These are phyloP conservation scores for Penicillium expansum DNA, from an alignment of 2,329 filamentous ascomycete species.

Conservation along the genomic window DNA sequence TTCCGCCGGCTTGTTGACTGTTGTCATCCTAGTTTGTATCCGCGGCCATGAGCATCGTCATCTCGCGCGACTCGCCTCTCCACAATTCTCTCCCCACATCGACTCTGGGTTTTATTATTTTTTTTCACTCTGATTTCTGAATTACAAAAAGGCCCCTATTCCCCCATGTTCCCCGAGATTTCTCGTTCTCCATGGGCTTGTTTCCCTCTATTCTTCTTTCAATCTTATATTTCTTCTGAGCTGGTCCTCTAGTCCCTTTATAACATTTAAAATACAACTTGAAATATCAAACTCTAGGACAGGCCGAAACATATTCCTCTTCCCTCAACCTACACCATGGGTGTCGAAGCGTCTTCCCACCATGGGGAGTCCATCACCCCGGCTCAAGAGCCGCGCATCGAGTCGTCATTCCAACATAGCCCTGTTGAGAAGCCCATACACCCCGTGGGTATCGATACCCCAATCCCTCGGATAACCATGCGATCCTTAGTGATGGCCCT, in stretches of 20 bases:
- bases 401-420: constrained; percentile 20
- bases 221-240: neutral
- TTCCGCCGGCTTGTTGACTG: constrained; percentile 22
- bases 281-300: neutral
- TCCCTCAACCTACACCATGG: constrained; percentile 23
- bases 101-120: constrained; percentile 4
- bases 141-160: constrained; percentile 23
- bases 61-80: constrained; percentile 16
- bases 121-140: neutral
- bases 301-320: neutral
- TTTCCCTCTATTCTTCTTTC: constrained; percentile 6
- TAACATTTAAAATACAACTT: neutral
- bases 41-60: constrained; percentile 17
- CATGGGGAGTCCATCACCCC: constrained; percentile 36
- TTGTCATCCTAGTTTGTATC: neutral
- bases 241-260: neutral
- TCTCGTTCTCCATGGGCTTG: constrained; percentile 19
- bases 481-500: constrained; percentile 43
- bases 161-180: constrained; percentile 1
- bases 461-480: constrained; percentile 36
- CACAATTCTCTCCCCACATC: constrained; percentile 20
- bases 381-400: constrained; percentile 26
- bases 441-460: constrained; percentile 28
- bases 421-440: constrained; percentile 24
- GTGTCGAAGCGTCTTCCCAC: constrained; percentile 27